phyloP scores from a whole-genome alignment of 345 rosid genomes.

The Microcos paniculata region DNA sequence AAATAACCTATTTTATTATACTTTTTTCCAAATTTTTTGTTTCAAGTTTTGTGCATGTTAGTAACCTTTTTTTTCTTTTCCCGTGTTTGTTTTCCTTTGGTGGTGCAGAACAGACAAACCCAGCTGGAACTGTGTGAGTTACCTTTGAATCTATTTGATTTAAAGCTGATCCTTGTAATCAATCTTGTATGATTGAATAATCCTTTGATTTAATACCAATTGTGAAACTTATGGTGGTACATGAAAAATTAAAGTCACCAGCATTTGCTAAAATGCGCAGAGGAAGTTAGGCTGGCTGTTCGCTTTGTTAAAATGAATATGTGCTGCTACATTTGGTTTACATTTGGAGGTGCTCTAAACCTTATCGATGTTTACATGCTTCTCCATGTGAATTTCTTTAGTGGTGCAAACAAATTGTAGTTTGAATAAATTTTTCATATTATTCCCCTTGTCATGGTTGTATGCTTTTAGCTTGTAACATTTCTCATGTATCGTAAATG shows the following conservation, averaged over 20 bases:
- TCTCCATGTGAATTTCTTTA: not conserved
- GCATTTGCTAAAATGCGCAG: not conserved
- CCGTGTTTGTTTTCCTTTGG: constrained; percentile 19
- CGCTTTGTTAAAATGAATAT: not conserved
- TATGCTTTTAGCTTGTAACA: not conserved
- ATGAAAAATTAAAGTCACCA: not conserved
- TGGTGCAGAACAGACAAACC: constrained; percentile 81
- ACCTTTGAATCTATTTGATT: not conserved
- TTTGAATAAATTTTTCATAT: not conserved
- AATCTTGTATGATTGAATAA: not conserved
- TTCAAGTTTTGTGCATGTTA: not conserved
- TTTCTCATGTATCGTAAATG: not conserved
- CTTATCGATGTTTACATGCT: not conserved
- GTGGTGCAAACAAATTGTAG: not conserved
- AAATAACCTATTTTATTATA: not conserved
- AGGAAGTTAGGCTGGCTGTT: not conserved
- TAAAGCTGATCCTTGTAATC: not conserved
- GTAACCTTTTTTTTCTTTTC: constrained; percentile 10
- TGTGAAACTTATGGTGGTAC: not conserved
- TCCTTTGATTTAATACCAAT: not conserved
- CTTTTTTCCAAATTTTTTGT: not conserved
- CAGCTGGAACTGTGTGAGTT: constrained; percentile 80
- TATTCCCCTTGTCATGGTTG: not conserved
- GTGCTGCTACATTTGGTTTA: not conserved
- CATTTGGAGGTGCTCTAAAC: not conserved